Evolutionary conservation across 176 grass and related monocot species (phyloP), one percentile per base, ranked within the genome.

Genomic region (Sorghum bicolor): DNA sequence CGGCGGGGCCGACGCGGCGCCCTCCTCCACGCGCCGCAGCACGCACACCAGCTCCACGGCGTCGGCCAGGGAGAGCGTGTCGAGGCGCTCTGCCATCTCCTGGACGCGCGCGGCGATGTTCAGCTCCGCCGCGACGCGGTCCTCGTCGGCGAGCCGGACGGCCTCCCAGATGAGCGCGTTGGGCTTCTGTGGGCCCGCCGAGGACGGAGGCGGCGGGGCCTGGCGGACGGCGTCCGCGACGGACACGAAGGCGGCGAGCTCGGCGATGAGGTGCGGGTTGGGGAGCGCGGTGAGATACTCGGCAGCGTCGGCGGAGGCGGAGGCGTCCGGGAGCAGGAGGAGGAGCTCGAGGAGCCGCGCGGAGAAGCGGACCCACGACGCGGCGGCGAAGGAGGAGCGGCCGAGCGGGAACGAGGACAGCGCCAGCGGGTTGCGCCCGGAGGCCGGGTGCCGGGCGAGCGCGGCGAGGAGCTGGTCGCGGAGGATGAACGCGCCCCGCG

Each of bases 391-490:
- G 78, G 94, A 97, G 44, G 94, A 97, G 10, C 82, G 73, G 4
- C 74, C 80, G 4, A 81, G 72, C 57, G 89, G 89, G 83, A 97
- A 97, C 33, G 92, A 81, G 19, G 95, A 68, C 64, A 97, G 92
- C 58, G 86, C 95, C 6, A 97, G 95, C n/a, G 95, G 90, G 82
- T 92, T 97, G 65, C 88, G 92, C 1, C 95, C 95, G 0, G 95
- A 97, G 15, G 86, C 39, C 0, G 92, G 90, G 75, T 92, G 92
- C 15, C 92, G 90, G 48, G 62, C 39, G 50, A 94, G 91, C 22
- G 82, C 67, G 4, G 84, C 77, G 5, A 91, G 64, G 73, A 97
- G 82, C 88, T 97, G 95, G 80, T 97, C 95, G 52, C 89, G 92
- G 57, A 97, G 86, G 84, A 94, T 97, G 90, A 97, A 97, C 10